These are phyloP conservation scores for Colletotrichum tropicicola DNA, from an alignment of 2,329 filamentous ascomycete species.

Conservation along the genomic window DNA sequence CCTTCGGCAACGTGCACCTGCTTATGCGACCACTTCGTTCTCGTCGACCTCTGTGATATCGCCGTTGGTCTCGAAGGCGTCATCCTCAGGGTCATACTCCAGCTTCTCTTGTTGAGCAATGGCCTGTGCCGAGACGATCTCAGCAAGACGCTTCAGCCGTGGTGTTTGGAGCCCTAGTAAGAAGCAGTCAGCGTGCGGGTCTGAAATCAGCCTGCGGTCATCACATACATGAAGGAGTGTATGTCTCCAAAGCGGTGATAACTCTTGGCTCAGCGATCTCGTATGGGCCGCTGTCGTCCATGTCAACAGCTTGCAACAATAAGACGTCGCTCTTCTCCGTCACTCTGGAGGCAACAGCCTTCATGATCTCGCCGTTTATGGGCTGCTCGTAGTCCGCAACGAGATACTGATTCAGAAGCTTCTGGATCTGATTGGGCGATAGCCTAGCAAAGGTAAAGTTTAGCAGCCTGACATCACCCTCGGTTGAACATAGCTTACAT, in stretches of 20 bases:
- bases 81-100: conserved; percentile 60
- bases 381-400: conserved; percentile 99
- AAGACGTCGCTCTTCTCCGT: conserved; percentile 99
- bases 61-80: conserved; percentile 59
- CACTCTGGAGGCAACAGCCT: conserved; percentile 94
- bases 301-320: conserved; percentile 92
- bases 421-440: conserved; percentile 98
- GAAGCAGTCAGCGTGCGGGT: conserved; percentile 41
- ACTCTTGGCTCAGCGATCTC: conserved; percentile 97
- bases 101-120: conserved; percentile 94
- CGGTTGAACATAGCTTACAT: too few relatives aligned
- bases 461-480: conserved; percentile 37
- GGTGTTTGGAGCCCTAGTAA: conserved; percentile 90
- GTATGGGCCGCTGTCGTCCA: conserved; percentile 98
- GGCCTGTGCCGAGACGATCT: conserved; percentile 96
- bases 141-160: conserved; percentile 92
- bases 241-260: conserved; percentile 96
- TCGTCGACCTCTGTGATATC: conserved; percentile 63
- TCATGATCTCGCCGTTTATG: conserved; percentile 99
- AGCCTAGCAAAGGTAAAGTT: conserved; percentile 66
- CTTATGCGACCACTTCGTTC: conserved; percentile 36
- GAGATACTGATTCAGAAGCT: conserved; percentile 97
- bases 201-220: conserved; percentile 20
- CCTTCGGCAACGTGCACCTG: not conserved
- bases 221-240: conserved; percentile 91